Percentiles rank a stretch among this genome's conserved stretches.
Evolutionary conservation across 192 early-diverging fungal genomes (phyloP).

Genomic region (Dispira simplex): DNA sequence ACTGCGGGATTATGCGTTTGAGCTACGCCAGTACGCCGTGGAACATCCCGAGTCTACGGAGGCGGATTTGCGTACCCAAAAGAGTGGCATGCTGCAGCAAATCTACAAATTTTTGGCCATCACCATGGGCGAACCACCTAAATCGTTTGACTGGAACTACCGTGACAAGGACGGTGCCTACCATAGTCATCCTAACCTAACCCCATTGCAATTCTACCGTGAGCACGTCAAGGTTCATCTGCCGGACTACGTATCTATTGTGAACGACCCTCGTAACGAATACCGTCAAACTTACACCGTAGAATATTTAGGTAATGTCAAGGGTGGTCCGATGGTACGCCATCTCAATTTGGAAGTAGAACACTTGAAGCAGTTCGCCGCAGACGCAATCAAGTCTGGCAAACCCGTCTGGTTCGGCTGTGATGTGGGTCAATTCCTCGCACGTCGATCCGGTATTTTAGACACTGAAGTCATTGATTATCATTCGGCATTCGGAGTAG

Average conservation of each 20-base stretch:
- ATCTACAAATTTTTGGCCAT: slow-evolving; percentile 56
- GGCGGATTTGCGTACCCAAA: slow-evolving; percentile 29
- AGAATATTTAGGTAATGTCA: slow-evolving; percentile 57
- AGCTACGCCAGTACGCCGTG: slow-evolving; percentile 33
- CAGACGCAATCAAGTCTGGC: slow-evolving; percentile 36
- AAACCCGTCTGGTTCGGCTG: slow-evolving; percentile 65
- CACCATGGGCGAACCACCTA: slow-evolving; percentile 53
- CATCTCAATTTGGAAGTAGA: slow-evolving; percentile 46
- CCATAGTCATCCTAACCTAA: slow-evolving; percentile 31
- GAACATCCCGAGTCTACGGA: slow-evolving; percentile 19
- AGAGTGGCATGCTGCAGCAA: slow-evolving; percentile 42
- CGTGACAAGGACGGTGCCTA: slow-evolving; percentile 57
- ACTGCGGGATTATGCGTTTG: slow-evolving; percentile 48
- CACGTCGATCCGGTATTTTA: slow-evolving; percentile 36
- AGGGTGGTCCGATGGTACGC: slow-evolving; percentile 43
- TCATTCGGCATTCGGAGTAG: slow-evolving; percentile 43
- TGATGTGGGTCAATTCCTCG: slow-evolving; percentile 51
- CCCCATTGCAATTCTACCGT: slow-evolving; percentile 44
- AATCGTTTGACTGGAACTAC: slow-evolving; percentile 46
- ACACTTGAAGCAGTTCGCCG: slow-evolving; percentile 39
- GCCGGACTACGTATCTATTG: slow-evolving; percentile 40
- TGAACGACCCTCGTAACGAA: slow-evolving; percentile 60
- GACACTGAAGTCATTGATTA: slow-evolving; percentile 49
- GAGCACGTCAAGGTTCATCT: slow-evolving; percentile 42
- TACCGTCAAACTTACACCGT: slow-evolving; percentile 49